Evolutionary conservation across 164 flowering plant genomes (phyloP).

Genomic region (Cinnamomum chago): DNA sequence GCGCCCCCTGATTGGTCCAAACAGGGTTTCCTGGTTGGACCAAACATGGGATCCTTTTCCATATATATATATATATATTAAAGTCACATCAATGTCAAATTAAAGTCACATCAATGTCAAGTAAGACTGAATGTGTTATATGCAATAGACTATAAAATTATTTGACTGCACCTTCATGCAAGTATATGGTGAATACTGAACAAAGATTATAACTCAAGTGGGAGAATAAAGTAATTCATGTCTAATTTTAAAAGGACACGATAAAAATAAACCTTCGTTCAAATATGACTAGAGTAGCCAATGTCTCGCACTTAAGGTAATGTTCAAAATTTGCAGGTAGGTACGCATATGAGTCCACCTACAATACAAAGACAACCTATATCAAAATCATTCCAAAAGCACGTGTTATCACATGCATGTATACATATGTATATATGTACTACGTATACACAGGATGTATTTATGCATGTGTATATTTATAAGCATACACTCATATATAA

Average conservation of each 20-base stretch:
- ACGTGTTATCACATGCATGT: background rate
- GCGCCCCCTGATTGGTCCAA: no score
- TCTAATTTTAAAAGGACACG: background rate
- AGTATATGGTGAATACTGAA: background rate
- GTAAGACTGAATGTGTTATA: background rate
- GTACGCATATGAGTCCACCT: conserved; percentile 96
- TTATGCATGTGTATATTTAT: no score
- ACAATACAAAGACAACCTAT: conserved; percentile 9
- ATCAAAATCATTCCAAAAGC: background rate
- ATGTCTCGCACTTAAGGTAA: conserved; percentile 43
- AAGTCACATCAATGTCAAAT: background rate
- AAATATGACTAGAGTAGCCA: conserved; percentile 71
- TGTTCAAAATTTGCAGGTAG: conserved; percentile 74
- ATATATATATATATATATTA: background rate
- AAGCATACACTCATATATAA: no score
- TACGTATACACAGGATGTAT: no score
- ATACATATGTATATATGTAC: background rate
- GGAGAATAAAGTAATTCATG: background rate
- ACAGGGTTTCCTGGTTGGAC: no score
- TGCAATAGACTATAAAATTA: background rate
- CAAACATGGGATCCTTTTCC: no score
- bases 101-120: background rate
- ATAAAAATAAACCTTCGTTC: conserved; percentile 65
- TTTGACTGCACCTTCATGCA: background rate
- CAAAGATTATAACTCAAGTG: background rate